Evolutionary conservation across 306 rosid species (phyloP).

Genomic region (Cucurbita moschata): DNA sequence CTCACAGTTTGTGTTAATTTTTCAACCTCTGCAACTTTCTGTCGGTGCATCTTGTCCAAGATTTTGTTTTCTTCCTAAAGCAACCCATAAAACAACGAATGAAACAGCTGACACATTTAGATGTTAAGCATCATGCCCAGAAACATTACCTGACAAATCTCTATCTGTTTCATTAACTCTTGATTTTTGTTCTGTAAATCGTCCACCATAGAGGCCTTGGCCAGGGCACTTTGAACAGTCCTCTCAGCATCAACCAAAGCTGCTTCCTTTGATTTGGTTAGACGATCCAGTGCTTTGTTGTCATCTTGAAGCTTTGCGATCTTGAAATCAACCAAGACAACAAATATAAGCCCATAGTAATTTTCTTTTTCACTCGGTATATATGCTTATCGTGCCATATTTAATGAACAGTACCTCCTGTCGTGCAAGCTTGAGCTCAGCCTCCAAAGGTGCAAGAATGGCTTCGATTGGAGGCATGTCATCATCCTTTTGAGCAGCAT

Average conservation of each 20-base stretch:
- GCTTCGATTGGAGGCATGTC: conserved; percentile 99
- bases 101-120: neutral
- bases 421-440: conserved; percentile 96
- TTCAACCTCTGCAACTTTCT: conserved; percentile 98
- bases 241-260: conserved; percentile 94
- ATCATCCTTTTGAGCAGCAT: conserved; percentile 98
- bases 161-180: conserved; percentile 91
- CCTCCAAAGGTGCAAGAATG: conserved; percentile 97
- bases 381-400: neutral
- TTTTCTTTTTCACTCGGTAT: neutral
- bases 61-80: conserved; percentile 93
- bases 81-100: conserved; percentile 1
- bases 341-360: neutral
- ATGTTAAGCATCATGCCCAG: neutral
- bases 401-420: conserved; percentile 54
- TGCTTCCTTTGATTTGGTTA: conserved; percentile 98
- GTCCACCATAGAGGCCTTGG: conserved; percentile 99
- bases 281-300: conserved; percentile 94
- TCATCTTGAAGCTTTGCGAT: conserved; percentile 97
- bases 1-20: conserved; percentile 96
- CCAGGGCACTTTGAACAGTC: conserved; percentile 92
- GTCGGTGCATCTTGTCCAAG: conserved; percentile 96
- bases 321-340: conserved; percentile 28
- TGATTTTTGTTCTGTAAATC: conserved; percentile 98
- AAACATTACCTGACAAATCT: conserved; percentile 81